A percentile compares a stretch with the other conserved stretches of the same genome.
Evolutionary conservation across 352 stramenopile genomes (phyloP).

Genomic region (Pythium folliculosum): DNA sequence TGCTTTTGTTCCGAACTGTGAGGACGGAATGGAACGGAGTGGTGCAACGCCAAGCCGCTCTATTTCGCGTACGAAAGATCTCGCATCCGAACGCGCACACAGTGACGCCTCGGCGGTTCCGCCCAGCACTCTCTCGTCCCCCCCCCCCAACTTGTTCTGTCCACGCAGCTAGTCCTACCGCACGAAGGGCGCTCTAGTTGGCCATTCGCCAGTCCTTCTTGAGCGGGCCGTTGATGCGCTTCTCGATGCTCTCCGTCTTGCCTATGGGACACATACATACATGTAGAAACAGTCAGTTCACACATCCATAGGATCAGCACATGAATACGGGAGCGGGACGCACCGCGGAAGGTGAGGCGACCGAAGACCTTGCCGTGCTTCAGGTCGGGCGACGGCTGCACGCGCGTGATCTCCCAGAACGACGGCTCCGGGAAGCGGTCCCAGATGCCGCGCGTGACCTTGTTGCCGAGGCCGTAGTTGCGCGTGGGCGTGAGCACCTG

Average conservation of each 20-base stretch:
- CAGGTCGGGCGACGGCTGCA: constrained; percentile 70
- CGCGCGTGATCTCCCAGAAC: constrained; percentile 82
- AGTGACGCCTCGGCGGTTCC: too few species aligned
- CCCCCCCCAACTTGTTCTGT: too few species aligned
- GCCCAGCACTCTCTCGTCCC: too few species aligned
- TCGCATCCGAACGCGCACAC: too few species aligned
- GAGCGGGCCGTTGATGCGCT: constrained; percentile 76
- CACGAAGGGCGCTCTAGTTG: constrained; percentile 11
- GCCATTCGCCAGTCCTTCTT: constrained; percentile 71
- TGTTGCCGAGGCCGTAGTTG: constrained; percentile 69
- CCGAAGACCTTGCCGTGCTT: constrained; percentile 88
- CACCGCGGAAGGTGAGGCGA: constrained; percentile 79
- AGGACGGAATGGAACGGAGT: too few species aligned
- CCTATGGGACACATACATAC: constrained; percentile 35
- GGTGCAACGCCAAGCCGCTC: too few species aligned
- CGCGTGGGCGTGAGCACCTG: constrained; percentile 69
- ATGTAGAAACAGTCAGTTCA: constrained; percentile 1
- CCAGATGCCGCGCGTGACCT: constrained; percentile 79
- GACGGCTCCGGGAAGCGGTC: constrained; percentile 68
- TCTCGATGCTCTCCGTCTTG: constrained; percentile 66
- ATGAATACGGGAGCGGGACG: too few species aligned
- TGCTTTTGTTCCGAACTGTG: background rate
- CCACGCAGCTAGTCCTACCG: background rate
- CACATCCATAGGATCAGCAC: background rate
- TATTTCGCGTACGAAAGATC: too few species aligned